Percentiles rank a stretch among this genome's conserved stretches.
Conservation (phyloP, 306 rosid genomes). For the Rosa rugosa region DNA sequence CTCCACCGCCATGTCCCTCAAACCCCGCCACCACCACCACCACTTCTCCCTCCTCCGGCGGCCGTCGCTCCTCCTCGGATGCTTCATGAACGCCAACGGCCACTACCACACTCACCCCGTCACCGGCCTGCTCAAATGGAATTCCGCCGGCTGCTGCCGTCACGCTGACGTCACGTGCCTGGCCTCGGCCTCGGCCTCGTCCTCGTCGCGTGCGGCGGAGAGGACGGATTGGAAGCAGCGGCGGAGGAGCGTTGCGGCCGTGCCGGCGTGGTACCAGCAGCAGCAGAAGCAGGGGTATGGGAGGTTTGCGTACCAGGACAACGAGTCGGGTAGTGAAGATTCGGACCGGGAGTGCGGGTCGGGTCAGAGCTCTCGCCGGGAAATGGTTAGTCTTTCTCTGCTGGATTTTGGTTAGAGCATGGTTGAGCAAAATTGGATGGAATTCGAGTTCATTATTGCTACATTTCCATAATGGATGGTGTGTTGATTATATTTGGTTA, state of each 20-base stretch:
- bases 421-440: background rate
- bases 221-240: constrained; percentile 30
- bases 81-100: constrained; percentile 15
- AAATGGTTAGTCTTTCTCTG: constrained; percentile 41
- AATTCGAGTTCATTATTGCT: background rate
- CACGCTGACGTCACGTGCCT: constrained; percentile 18
- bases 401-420: background rate
- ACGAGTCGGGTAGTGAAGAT: constrained; percentile 57
- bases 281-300: constrained; percentile 54
- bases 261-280: constrained; percentile 52
- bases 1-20: constrained; percentile 45
- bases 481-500: background rate
- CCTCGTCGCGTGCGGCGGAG: constrained; percentile 27
- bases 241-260: constrained; percentile 21
- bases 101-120: background rate
- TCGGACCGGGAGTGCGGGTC: constrained; percentile 57
- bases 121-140: background rate
- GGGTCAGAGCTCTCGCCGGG: constrained; percentile 33
- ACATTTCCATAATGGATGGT: background rate
- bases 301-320: constrained; percentile 68
- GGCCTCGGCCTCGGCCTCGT: background rate
- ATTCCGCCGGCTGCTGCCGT: background rate
- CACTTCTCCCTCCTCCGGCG: constrained; percentile 8
- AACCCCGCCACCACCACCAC: background rate
- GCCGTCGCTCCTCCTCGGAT: constrained; percentile 23